Evolutionary conservation across 345 rosid species (phyloP).

Genomic region (Pugionium cornutum): DNA sequence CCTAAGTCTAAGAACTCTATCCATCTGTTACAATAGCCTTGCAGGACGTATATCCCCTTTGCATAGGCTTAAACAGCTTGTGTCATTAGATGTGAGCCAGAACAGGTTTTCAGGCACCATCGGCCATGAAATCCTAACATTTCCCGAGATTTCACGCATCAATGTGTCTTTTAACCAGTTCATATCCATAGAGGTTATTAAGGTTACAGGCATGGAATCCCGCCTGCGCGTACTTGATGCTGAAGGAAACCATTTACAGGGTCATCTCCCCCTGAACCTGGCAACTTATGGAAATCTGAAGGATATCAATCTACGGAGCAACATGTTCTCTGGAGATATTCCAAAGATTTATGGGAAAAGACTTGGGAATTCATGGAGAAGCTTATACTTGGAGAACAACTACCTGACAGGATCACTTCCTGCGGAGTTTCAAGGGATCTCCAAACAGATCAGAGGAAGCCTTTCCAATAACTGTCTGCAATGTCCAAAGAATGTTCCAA

Average conservation of each 20-base stretch:
- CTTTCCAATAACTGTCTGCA: conserved; percentile 55
- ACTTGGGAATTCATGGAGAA: conserved; percentile 51
- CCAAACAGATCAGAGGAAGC: conserved; percentile 45
- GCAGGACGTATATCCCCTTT: conserved; percentile 49
- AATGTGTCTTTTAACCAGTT: conserved; percentile 54
- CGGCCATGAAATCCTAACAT: conserved; percentile 43
- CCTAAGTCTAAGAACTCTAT: conserved; percentile 44
- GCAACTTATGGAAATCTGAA: conserved; percentile 43
- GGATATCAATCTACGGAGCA: conserved; percentile 48
- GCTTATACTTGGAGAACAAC: conserved; percentile 43
- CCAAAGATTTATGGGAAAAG: conserved; percentile 45
- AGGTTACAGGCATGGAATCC: conserved; percentile 29
- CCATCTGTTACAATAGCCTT: conserved; percentile 44
- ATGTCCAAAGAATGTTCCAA: conserved; percentile 38
- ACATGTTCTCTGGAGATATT: conserved; percentile 48
- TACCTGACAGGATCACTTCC: conserved; percentile 53
- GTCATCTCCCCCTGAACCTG: conserved; percentile 49
- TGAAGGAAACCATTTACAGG: conserved; percentile 48
- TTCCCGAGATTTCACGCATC: conserved; percentile 41
- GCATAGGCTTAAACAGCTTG: conserved; percentile 39
- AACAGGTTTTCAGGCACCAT: conserved; percentile 53
- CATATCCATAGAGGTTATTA: conserved; percentile 41
- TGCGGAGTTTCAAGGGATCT: conserved; percentile 32
- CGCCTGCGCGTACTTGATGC: conserved; percentile 49
- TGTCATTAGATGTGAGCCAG: conserved; percentile 46